phyloP scores from a whole-genome alignment of 192 early-diverging fungal genomes.

The Coemansia sp. region DNA sequence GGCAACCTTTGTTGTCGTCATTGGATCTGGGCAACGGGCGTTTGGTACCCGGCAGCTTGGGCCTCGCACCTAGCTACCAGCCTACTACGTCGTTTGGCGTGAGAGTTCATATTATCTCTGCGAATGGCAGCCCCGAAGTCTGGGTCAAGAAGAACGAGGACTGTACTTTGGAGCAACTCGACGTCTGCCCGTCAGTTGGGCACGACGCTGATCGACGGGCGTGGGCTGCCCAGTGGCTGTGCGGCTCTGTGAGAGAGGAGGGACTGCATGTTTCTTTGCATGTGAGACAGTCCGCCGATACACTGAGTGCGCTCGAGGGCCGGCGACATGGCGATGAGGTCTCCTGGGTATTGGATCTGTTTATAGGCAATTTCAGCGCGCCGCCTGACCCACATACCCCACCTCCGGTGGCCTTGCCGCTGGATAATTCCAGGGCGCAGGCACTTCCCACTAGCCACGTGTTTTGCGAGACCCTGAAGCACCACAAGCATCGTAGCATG shows the following conservation, averaged over 20 bases:
- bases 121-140: neutral
- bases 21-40: conserved; percentile 14
- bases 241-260: neutral
- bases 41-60: conserved; percentile 11
- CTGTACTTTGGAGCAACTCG: neutral
- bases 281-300: neutral
- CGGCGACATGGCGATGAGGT: neutral
- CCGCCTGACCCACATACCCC: neutral
- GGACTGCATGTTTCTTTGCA: conserved; percentile 6
- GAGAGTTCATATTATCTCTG: neutral
- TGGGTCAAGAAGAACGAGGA: neutral
- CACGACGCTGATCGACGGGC: neutral
- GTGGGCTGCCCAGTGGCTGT: conserved; percentile 1
- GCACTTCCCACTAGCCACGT: conserved; percentile 16
- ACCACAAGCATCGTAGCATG: conserved; percentile 10
- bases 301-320: conserved; percentile 13
- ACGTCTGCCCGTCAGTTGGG: neutral
- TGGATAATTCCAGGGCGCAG: neutral
- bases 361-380: neutral
- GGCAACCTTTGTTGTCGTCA: neutral
- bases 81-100: neutral
- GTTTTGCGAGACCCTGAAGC: conserved; percentile 30
- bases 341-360: neutral
- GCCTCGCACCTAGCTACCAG: conserved; percentile 26
- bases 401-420: neutral